A percentile compares a stretch with the other conserved stretches of the same genome.
Evolutionary conservation across 345 rosid genomes (phyloP).

Genomic region (Brassica incana): DNA sequence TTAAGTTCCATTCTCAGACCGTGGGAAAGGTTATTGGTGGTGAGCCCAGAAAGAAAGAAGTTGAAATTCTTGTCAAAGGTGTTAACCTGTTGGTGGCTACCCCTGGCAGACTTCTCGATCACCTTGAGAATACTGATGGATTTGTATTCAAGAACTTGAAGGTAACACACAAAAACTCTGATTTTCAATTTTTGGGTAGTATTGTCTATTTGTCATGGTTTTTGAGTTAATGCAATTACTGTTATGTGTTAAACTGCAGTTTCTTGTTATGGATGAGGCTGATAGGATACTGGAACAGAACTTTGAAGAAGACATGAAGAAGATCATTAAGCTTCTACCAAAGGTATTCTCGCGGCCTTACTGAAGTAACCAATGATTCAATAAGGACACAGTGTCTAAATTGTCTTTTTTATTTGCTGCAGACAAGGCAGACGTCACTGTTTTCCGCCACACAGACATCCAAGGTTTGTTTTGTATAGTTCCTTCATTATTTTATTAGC

Average conservation of each 20-base stretch:
- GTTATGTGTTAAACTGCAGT: constrained; percentile 46
- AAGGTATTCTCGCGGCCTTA: constrained; percentile 51
- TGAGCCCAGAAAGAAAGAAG: constrained; percentile 75
- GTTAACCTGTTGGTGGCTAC: constrained; percentile 91
- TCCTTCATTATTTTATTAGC: background rate
- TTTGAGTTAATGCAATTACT: background rate
- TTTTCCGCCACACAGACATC: constrained; percentile 97
- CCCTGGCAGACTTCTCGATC: constrained; percentile 97
- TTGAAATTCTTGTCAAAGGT: constrained; percentile 80
- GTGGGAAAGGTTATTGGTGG: constrained; percentile 92
- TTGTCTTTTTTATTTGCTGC: constrained; percentile 34
- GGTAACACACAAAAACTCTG: constrained; percentile 42
- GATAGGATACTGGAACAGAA: constrained; percentile 96
- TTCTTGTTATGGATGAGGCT: constrained; percentile 93
- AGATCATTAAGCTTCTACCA: constrained; percentile 79
- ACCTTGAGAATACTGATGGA: constrained; percentile 86
- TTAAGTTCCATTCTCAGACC: constrained; percentile 86
- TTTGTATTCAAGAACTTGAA: constrained; percentile 82
- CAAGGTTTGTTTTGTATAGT: constrained; percentile 54
- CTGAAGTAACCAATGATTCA: background rate
- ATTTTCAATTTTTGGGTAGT: background rate
- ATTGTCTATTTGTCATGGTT: background rate
- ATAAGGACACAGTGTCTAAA: background rate
- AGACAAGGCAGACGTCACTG: constrained; percentile 89
- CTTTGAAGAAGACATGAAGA: constrained; percentile 97